A percentile compares a stretch with the other conserved stretches of the same genome.
phyloP scores from a whole-genome alignment of 768 basidiomycete species.

The Amanita molliuscula region DNA sequence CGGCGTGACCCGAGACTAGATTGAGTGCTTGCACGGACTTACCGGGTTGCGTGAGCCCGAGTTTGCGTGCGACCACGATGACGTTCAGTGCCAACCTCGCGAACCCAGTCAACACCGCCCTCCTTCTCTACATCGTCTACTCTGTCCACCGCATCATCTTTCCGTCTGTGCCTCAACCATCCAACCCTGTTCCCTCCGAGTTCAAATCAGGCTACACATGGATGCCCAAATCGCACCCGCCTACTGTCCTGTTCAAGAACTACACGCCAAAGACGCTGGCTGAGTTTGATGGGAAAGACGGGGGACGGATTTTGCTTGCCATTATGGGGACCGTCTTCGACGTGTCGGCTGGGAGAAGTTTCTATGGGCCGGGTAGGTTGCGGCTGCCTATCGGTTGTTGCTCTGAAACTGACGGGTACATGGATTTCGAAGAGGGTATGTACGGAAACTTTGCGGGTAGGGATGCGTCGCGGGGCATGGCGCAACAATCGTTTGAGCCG shows the following conservation, averaged over 20 bases:
- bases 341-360: slow-evolving; percentile 78
- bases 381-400: background rate
- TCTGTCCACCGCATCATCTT: slow-evolving; percentile 65
- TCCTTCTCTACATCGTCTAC: slow-evolving; percentile 72
- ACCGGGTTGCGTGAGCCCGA: no score
- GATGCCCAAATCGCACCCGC: slow-evolving; percentile 79
- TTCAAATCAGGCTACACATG: slow-evolving; percentile 86
- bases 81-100: slow-evolving; percentile 29
- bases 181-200: slow-evolving; percentile 45
- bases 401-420: background rate
- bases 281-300: slow-evolving; percentile 54
- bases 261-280: slow-evolving; percentile 73
- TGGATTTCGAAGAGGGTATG: slow-evolving; percentile 60
- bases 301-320: slow-evolving; percentile 68
- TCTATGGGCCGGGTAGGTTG: slow-evolving; percentile 87
- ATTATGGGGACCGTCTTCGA: slow-evolving; percentile 90
- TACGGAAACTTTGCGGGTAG: slow-evolving; percentile 97
- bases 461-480: slow-evolving; percentile 95
- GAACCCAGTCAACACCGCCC: slow-evolving; percentile 72
- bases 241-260: slow-evolving; percentile 63
- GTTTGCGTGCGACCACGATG: background rate
- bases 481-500: slow-evolving; percentile 92
- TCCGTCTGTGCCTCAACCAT: slow-evolving; percentile 41
- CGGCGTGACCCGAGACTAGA: no score
- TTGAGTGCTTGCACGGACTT: no score